Evolutionary conservation across 495 filamentous ascomycete species (phyloP).

Genomic region (Penicillium dipodomyicola): DNA sequence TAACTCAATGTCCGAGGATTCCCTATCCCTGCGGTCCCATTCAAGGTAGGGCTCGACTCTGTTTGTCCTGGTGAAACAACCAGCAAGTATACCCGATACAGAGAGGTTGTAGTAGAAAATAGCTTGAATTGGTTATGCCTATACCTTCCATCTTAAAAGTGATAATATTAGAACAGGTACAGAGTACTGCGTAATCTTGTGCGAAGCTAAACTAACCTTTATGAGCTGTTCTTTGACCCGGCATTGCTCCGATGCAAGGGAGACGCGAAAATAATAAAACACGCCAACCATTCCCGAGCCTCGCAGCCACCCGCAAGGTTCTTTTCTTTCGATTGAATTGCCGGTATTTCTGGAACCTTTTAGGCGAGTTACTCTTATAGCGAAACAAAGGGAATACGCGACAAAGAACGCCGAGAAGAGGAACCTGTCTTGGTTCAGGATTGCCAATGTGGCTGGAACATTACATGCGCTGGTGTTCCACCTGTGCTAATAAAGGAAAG

Average conservation of each 20-base stretch:
- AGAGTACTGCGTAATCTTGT: too few species aligned
- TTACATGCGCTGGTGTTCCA: not conserved
- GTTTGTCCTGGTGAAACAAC: not conserved
- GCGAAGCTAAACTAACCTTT: constrained; percentile 2
- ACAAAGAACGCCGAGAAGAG: constrained; percentile 1
- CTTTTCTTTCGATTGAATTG: not conserved
- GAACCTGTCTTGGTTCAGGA: not conserved
- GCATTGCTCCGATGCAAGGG: constrained; percentile 34
- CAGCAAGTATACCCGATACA: not conserved
- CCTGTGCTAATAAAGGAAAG: not conserved
- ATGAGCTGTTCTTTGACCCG: constrained; percentile 14
- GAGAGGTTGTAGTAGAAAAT: not conserved
- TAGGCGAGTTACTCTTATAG: not conserved
- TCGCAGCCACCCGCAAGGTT: constrained; percentile 13
- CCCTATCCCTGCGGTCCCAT: not conserved
- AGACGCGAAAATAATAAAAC: constrained; percentile 11
- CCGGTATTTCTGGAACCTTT: constrained; percentile 1
- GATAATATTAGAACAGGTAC: constrained; percentile 10
- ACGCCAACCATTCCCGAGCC: constrained; percentile 9
- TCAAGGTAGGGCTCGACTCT: not conserved
- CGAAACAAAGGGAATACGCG: not conserved
- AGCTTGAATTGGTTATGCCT: not conserved
- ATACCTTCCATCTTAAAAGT: not conserved
- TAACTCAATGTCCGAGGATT: not conserved
- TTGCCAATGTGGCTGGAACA: not conserved